These are phyloP conservation scores for Hymenoscyphus albidus DNA, from an alignment of 2,329 filamentous ascomycete genomes.

Conservation along the genomic window DNA sequence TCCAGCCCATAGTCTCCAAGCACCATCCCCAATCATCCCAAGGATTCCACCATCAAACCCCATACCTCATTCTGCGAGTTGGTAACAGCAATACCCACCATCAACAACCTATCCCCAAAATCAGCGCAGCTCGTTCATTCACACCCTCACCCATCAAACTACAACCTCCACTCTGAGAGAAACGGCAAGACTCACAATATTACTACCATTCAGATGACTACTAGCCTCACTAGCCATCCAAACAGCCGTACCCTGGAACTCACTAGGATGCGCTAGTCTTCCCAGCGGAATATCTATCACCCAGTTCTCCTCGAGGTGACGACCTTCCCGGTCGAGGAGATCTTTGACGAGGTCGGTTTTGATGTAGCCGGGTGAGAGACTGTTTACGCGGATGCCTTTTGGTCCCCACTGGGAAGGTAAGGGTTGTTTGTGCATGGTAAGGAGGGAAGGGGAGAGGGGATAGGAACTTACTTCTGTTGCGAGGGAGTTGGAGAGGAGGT, in stretches of 20 bases:
- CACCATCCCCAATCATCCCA: neutral
- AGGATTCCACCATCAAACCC: neutral
- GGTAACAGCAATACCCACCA: conserved; percentile 25
- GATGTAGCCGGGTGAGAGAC: conserved; percentile 58
- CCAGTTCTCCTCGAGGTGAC: conserved; percentile 38
- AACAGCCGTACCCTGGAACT: conserved; percentile 37
- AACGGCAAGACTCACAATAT: conserved; percentile 22
- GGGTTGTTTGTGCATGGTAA: too few relatives aligned
- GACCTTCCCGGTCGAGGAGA: conserved; percentile 36
- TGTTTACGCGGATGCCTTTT: conserved; percentile 62
- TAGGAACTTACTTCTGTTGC: conserved; percentile 43
- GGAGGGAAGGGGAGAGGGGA: neutral
- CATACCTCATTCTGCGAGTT: neutral
- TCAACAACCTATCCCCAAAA: conserved; percentile 20
- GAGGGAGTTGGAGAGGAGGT: conserved; percentile 56
- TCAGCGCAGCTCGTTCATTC: neutral
- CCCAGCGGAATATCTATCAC: conserved; percentile 37
- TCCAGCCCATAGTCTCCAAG: neutral
- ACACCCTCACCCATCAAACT: neutral
- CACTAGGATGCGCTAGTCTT: conserved; percentile 38
- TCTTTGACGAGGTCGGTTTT: conserved; percentile 36
- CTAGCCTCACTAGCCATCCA: conserved; percentile 31
- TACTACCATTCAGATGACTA: conserved; percentile 26
- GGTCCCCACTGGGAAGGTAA: conserved; percentile 49
- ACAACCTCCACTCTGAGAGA: neutral